Percentiles rank a stretch among this genome's conserved stretches.
Conservation (phyloP, 345 rosid species). For the Eucalyptus marginata region DNA sequence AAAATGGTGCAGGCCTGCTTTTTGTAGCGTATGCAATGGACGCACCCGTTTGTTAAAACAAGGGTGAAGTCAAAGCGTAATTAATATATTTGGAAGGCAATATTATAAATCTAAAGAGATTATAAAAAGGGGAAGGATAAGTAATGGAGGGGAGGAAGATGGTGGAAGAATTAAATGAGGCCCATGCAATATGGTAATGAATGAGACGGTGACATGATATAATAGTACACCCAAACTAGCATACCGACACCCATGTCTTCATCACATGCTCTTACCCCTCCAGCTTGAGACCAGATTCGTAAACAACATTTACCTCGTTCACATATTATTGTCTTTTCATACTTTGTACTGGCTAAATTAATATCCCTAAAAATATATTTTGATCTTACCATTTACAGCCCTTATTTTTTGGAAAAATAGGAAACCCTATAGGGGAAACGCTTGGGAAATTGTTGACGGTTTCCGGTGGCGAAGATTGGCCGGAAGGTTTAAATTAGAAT, state of each 20-base stretch:
- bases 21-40: not conserved
- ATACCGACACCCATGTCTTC: conserved; percentile 13
- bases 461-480: not conserved
- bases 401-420: not conserved
- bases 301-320: not conserved
- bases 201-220: not conserved
- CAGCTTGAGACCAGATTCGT: not conserved
- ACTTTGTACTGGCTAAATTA: not conserved
- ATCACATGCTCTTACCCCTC: not conserved
- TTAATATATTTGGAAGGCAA: not conserved
- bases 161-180: not conserved
- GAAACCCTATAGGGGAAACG: not conserved
- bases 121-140: not conserved
- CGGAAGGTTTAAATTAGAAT: not conserved
- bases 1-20: not conserved
- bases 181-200: not conserved
- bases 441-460: not conserved
- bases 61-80: not conserved
- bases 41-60: not conserved
- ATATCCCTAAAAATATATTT: not conserved
- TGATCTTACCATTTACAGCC: not conserved
- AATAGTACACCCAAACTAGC: not conserved
- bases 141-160: not conserved
- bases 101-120: not conserved
- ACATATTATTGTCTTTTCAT: not conserved